phyloP scores from a whole-genome alignment of 305 asterid species.

The Fraxinus albicans region DNA sequence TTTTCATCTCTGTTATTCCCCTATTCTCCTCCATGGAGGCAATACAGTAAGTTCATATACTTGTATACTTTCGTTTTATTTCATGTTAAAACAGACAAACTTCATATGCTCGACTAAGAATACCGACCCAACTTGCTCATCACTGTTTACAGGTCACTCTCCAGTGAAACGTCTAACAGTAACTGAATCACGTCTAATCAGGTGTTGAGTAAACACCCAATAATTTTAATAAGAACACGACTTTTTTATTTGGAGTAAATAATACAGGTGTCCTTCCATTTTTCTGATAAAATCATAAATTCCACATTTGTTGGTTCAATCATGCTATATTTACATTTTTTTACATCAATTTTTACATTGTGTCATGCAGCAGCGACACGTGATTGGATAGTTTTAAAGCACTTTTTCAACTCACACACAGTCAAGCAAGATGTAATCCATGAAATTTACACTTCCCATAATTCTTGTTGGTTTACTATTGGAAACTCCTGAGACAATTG shows the following conservation, averaged over 20 bases:
- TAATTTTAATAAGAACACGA: neutral
- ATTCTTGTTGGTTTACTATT: neutral
- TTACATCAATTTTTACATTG: too few relatives aligned
- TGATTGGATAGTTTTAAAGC: too few relatives aligned
- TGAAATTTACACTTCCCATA: too few relatives aligned
- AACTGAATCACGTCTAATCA: neutral
- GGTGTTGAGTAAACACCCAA: neutral
- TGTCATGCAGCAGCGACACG: too few relatives aligned
- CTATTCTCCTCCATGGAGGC: constrained; percentile 15
- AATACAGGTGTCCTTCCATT: neutral
- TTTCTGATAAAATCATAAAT: neutral
- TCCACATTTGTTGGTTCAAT: neutral
- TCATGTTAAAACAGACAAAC: neutral
- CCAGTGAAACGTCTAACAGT: neutral
- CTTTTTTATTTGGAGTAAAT: neutral
- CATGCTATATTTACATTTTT: too few relatives aligned
- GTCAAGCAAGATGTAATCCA: too few relatives aligned
- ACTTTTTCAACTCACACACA: too few relatives aligned
- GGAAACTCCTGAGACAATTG: neutral
- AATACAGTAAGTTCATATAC: constrained; percentile 1
- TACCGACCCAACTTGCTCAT: too few relatives aligned
- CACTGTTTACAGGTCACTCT: neutral
- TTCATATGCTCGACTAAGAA: neutral
- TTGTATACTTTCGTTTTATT: too few relatives aligned
- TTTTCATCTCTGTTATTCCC: constrained; percentile 8